Evolutionary conservation across 208 protist species (phyloP), one percentile per base, ranked within the genome.

Genomic region (Zelonia costaricensis): DNA sequence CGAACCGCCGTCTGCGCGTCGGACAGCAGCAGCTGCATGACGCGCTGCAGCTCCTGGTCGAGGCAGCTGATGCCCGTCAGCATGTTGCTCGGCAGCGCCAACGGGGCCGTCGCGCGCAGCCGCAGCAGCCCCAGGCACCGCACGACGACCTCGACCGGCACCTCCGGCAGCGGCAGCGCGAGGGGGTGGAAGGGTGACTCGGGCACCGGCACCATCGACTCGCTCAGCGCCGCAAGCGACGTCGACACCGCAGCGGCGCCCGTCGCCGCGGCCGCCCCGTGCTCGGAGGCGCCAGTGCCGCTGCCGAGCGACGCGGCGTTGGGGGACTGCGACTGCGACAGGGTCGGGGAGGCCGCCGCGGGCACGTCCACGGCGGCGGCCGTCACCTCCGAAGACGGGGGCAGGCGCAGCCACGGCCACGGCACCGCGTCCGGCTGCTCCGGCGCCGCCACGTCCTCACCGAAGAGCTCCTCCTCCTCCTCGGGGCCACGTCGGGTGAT

Each of bases 11-110:
- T 36, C 7, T 13, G 6, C 20, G 42, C 40, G 28, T 56, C 58
- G 48, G 56, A 23, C 54, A 70, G 59, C 3, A 62, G 55, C 30
- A 74, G 55, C 31, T 66, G 64, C 31, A 78, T 52, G 30, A 78
- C 43, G 9, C 63, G 72, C 33, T 69, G 72, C 27, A 78, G 48
- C 55, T 74, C 59, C 61, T 72, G 57, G 18, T 71, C 64, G 10
- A 71, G 53, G 35, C 62, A 70, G 42, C 68, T 74, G 64, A 70
- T 65, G 42, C 67, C 62, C 13, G 72, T 56, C 12, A 54, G 60
- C 8, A 45, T 9, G 52, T 72, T 72, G 40, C 45, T 60, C 27
- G 67, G 72, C n/a, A 65, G 65, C 36, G 65, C 60, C 25, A 67
- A 35, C 35, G 52, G 55, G 28, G 56, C 64, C 33, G 54, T 70